Base-by-base conservation (phyloP, 805 yeast genomes). In the Wickerhamiella australiensis region DNA sequence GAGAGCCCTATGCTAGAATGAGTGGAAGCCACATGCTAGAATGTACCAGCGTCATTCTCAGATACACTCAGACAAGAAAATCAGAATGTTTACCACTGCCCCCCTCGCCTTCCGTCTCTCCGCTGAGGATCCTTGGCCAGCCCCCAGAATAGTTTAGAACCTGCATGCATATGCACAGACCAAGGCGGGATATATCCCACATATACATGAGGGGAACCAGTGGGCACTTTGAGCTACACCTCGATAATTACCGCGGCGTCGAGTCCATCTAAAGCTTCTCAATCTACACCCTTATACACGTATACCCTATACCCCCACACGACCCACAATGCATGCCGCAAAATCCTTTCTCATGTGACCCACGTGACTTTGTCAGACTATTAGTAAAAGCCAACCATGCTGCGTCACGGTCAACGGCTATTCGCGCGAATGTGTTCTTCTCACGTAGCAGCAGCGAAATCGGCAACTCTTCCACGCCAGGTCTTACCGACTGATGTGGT, bases 401-500 rank as follows among this genome's bases (percentile, higher is more conserved):
- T 47, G 31, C 46, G 46, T 13, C 5, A 21, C 43, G 46, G 45
- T 22, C 33, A 17, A 15, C 22, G 45, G 45, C 18, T 47, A 15
- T 40, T 45, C 15, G n/a, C 29, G 22, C 45, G 49, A 21, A 56
- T 56, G 59, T 56, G 59, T 42, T 54, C 57, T 7, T 50, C 56
- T 15, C 56, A 53, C 26, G 42, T 54, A 7, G 56, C 53, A 8
- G 47, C 45, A 12, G 49, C 47, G 7, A 33, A 33, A 33, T 15
- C 47, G 7, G 56, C 50, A 20, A 50, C 37, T 3, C 38, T 35
- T 20, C 52, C 56, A 31, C 67, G 73, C 36, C 65, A 65, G 58
- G 72, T 78, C 3, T 75, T 79, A 53, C 94, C 85, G 57, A 69
- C 70, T 45, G 69, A 74, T 49, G 82, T 87, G 53, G 73, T 73